Conservation (phyloP, 495 filamentous ascomycete species). For the Acidomyces sp. region DNA sequence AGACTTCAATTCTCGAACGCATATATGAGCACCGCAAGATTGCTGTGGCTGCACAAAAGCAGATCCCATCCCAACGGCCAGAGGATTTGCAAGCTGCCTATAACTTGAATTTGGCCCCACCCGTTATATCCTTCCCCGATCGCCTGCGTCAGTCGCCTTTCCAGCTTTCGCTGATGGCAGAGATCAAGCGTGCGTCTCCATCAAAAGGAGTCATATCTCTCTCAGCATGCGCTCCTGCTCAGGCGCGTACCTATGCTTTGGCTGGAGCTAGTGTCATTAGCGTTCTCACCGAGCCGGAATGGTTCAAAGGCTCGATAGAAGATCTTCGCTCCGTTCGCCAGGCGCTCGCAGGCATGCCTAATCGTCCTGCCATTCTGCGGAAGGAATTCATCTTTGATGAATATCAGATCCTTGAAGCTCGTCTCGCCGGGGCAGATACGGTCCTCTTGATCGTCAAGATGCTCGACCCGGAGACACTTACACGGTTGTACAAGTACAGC, state of each 20-base stretch:
- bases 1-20: slow-evolving; percentile 72
- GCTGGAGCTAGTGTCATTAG: slow-evolving; percentile 94
- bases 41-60: slow-evolving; percentile 70
- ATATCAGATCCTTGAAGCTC: slow-evolving; percentile 93
- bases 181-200: slow-evolving; percentile 92
- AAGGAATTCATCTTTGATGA: slow-evolving; percentile 98
- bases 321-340: slow-evolving; percentile 81
- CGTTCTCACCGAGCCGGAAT: slow-evolving; percentile 92
- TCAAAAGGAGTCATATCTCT: slow-evolving; percentile 92
- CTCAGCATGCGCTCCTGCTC: slow-evolving; percentile 71
- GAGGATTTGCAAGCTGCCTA: slow-evolving; percentile 79
- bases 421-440: slow-evolving; percentile 87
- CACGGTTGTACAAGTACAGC: slow-evolving; percentile 73
- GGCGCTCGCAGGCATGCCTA: slow-evolving; percentile 75
- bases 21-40: slow-evolving; percentile 78
- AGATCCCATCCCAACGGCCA: slow-evolving; percentile 70
- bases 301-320: slow-evolving; percentile 97
- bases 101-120: slow-evolving; percentile 68
- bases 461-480: slow-evolving; percentile 65
- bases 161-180: slow-evolving; percentile 76
- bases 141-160: slow-evolving; percentile 71
- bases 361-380: slow-evolving; percentile 78
- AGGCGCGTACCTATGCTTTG: slow-evolving; percentile 82
- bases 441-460: slow-evolving; percentile 97
- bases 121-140: slow-evolving; percentile 68